Evolutionary conservation across 441 rosid species (phyloP).

Genomic region (Pelargonium australe): DNA sequence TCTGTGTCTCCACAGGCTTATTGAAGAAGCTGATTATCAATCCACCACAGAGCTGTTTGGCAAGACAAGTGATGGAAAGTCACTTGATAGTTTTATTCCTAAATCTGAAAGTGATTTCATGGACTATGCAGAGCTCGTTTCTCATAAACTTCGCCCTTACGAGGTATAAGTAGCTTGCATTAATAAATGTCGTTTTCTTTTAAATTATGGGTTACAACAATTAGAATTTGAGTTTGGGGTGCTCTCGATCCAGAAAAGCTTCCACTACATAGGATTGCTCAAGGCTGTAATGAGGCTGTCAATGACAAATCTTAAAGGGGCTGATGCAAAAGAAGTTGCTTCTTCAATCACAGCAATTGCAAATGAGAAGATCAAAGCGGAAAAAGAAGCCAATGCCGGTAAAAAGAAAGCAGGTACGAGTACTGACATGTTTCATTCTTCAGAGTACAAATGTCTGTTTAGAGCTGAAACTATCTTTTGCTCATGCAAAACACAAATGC

Average conservation of each 20-base stretch:
- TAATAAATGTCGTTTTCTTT: not conserved
- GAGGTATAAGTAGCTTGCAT: slow-evolving; percentile 46
- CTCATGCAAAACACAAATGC: no score
- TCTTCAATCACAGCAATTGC: slow-evolving; percentile 72
- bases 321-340: slow-evolving; percentile 82
- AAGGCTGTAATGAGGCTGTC: slow-evolving; percentile 64
- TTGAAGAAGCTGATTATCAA: slow-evolving; percentile 83
- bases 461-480: no score
- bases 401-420: slow-evolving; percentile 66
- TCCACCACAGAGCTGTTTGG: slow-evolving; percentile 67
- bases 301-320: slow-evolving; percentile 59
- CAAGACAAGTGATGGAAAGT: slow-evolving; percentile 49
- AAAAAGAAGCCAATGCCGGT: slow-evolving; percentile 69
- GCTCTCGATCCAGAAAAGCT: slow-evolving; percentile 62
- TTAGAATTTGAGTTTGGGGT: slow-evolving; percentile 17
- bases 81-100: slow-evolving; percentile 67
- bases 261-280: slow-evolving; percentile 37
- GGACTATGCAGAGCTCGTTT: slow-evolving; percentile 86
- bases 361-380: slow-evolving; percentile 81
- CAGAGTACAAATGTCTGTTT: not conserved
- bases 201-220: not conserved
- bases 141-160: slow-evolving; percentile 56
- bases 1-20: slow-evolving; percentile 42
- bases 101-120: slow-evolving; percentile 82
- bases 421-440: not conserved